Percentiles rank a stretch among this genome's conserved stretches.
Conservation (phyloP, 306 rosid species). For the Vachellia collinsii region DNA sequence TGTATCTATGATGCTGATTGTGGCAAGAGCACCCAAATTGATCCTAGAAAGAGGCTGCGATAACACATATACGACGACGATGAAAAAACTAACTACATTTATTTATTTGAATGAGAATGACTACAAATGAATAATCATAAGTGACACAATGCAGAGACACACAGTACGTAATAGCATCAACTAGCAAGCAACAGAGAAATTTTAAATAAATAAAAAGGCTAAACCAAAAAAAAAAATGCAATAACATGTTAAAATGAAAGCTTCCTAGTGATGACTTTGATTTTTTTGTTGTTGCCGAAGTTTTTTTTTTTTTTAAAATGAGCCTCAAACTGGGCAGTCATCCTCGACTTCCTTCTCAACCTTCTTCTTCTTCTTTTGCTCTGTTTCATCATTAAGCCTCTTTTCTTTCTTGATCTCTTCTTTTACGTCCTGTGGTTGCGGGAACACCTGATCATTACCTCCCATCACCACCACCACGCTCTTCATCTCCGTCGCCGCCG, state of each 20-base stretch:
- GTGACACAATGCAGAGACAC: neutral
- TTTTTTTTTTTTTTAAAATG: neutral
- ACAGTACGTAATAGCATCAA: neutral
- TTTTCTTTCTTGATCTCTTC: neutral
- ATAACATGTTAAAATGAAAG: neutral
- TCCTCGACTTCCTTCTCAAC: neutral
- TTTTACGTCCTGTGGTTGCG: neutral
- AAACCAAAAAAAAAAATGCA: neutral
- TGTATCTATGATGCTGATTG: neutral
- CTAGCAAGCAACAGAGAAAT: neutral
- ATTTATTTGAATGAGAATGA: neutral
- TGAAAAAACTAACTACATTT: neutral
- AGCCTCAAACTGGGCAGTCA: neutral
- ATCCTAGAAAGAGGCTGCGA: neutral
- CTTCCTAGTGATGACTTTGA: neutral
- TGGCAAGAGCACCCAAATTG: neutral
- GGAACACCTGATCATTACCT: conserved; percentile 14
- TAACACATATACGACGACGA: neutral
- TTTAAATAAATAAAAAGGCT: too few species aligned
- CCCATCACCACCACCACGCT: conserved; percentile 31
- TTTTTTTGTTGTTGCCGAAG: neutral
- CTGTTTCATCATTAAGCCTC: neutral
- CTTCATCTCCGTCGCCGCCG: conserved; percentile 4
- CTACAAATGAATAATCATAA: neutral
- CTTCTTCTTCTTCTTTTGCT: neutral